Percentiles rank a stretch among this genome's conserved stretches.
phyloP scores from a whole-genome alignment of 2,329 filamentous ascomycete species.

The Endothia cerciana region DNA sequence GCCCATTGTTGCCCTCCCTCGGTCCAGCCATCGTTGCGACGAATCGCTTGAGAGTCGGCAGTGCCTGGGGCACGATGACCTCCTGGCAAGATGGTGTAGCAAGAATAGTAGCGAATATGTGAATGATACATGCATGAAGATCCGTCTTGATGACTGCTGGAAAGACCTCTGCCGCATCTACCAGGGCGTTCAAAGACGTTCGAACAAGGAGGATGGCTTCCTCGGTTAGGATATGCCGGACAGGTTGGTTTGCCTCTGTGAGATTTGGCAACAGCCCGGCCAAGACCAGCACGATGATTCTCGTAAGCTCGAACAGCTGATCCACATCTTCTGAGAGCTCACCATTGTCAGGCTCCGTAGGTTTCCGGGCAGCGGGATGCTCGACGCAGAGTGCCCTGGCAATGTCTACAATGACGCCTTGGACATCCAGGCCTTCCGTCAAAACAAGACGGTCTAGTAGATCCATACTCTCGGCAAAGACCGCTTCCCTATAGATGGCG shows the following conservation, averaged over 20 bases:
- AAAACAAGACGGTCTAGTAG: slow-evolving; percentile 89
- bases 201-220: slow-evolving; percentile 82
- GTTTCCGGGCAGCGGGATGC: slow-evolving; percentile 83
- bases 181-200: slow-evolving; percentile 81
- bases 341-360: slow-evolving; percentile 67
- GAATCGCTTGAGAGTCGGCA: slow-evolving; percentile 92
- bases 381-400: slow-evolving; percentile 86
- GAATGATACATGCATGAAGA: slow-evolving; percentile 92
- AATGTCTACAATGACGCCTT: slow-evolving; percentile 92
- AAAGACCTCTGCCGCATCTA: slow-evolving; percentile 94
- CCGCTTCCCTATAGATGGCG: slow-evolving; percentile 92
- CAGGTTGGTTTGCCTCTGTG: slow-evolving; percentile 65
- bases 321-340: slow-evolving; percentile 96
- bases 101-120: slow-evolving; percentile 93
- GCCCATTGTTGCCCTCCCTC: slow-evolving; percentile 46
- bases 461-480: slow-evolving; percentile 98
- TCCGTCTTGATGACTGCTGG: slow-evolving; percentile 96
- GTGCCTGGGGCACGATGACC: slow-evolving; percentile 83
- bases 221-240: slow-evolving; percentile 80
- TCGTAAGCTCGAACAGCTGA: slow-evolving; percentile 93
- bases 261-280: slow-evolving; percentile 86
- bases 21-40: slow-evolving; percentile 71
- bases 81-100: slow-evolving; percentile 86
- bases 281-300: slow-evolving; percentile 92
- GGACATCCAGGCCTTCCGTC: slow-evolving; percentile 86